Evolutionary conservation across 177 flowering plant genomes (phyloP), one percentile per base, ranked within the genome.

Genomic region (Tripterygium wilfordii): DNA sequence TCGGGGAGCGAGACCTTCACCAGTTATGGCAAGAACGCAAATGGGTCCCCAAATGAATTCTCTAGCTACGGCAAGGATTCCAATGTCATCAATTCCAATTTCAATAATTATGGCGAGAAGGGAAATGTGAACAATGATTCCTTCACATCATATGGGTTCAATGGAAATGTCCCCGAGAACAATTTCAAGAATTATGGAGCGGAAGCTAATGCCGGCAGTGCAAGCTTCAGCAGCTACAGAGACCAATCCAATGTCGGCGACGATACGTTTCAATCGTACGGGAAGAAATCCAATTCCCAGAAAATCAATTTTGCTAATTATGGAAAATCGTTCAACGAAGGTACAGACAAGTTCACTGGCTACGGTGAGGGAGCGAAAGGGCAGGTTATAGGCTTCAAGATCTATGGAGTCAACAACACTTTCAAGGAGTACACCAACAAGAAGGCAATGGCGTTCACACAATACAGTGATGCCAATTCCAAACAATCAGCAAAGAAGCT

Each of bases 161-260:
- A 76, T 19, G 58, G 58, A 15, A 79, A 79, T 49, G 67, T 56
- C 1, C 85, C 85, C 5, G 21, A 48, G 48, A 76, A 79, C 20
- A 58, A 10, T 14, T 79, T 79, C 72, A 68, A 45, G 31, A 66
- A 30, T 50, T 79, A 79, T 22, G 81, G 75, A 15, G 63, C 27
- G 5, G 63, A 49, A 0, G 79, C 73, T 7, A 75, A 75, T 44
- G 67, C 53, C 0, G 70, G 46, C 19, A 22, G 21, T 1, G 77
- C 71, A 2, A 67, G 45, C 12, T 79, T 79, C 64, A 10, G 63
- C 2, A 64, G 33, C 36, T 79, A 79, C 72, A 49, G 85, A 40
- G 72, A 79, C 26, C 51, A 73, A n/a, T 54, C 79, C 29, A 81
- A 81, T 53, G 88, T 78, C 1, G 88, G 88, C 1, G 83, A 71